A percentile compares a stretch with the other conserved stretches of the same genome.
Evolutionary conservation across 768 basidiomycete genomes (phyloP).

Genomic region (Ephemerocybe angulata): DNA sequence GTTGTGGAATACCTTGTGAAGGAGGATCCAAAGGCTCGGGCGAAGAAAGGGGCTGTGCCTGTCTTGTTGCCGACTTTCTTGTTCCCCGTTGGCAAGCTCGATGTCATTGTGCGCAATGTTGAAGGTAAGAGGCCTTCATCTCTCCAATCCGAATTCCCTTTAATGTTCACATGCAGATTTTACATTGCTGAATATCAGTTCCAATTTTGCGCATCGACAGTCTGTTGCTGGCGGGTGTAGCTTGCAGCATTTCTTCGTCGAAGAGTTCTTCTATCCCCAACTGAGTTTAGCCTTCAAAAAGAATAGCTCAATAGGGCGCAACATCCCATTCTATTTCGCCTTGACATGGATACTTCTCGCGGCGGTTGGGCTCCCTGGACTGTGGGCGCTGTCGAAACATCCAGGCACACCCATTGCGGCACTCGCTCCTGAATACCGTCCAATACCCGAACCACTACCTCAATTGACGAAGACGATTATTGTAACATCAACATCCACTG

Average conservation of each 20-base stretch:
- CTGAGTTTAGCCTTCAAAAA: constrained; percentile 33
- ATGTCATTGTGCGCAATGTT: constrained; percentile 53
- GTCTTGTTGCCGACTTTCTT: constrained; percentile 70
- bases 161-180: no score
- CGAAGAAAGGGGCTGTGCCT: constrained; percentile 30
- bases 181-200: constrained; percentile 40
- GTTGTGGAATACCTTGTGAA: constrained; percentile 69
- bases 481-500: background rate
- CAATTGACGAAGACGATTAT: background rate
- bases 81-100: constrained; percentile 62
- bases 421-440: no score
- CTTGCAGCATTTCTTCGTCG: constrained; percentile 54
- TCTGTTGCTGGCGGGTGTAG: constrained; percentile 35
- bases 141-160: no score
- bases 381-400: background rate
- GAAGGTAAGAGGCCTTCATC: no score
- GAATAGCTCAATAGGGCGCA: background rate
- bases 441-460: no score
- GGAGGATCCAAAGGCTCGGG: constrained; percentile 31
- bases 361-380: background rate
- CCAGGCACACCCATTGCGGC: background rate
- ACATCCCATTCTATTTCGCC: constrained; percentile 11
- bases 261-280: constrained; percentile 56
- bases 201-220: constrained; percentile 57
- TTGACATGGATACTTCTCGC: constrained; percentile 30